Conservation (phyloP, 208 protist species). For the Leishmania martiniquensis region DNA sequence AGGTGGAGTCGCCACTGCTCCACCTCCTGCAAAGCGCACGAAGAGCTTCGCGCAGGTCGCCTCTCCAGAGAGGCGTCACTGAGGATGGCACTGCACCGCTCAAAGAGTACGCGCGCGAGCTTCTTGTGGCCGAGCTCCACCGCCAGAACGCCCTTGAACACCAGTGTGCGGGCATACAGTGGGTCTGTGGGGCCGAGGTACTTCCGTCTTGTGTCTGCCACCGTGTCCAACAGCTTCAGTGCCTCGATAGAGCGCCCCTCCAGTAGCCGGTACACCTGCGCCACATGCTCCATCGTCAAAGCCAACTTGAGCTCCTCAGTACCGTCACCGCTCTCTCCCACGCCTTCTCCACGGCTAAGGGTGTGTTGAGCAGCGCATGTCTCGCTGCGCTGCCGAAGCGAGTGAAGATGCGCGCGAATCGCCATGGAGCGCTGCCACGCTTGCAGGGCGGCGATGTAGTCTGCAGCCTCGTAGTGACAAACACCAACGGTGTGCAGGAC, state of each 20-base stretch:
- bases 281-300: slow-evolving; percentile 70
- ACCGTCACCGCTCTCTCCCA: background rate
- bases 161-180: slow-evolving; percentile 34
- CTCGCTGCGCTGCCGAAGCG: background rate
- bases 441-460: slow-evolving; percentile 26
- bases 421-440: slow-evolving; percentile 31
- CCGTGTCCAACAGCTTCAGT: slow-evolving; percentile 46
- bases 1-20: background rate
- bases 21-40: background rate
- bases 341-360: background rate
- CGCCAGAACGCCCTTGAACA: slow-evolving; percentile 37
- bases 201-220: slow-evolving; percentile 40
- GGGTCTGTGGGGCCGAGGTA: slow-evolving; percentile 52
- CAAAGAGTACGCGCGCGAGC: slow-evolving; percentile 18
- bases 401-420: slow-evolving; percentile 25
- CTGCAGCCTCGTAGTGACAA: slow-evolving; percentile 40
- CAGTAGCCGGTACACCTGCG: slow-evolving; percentile 49
- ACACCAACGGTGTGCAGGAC: slow-evolving; percentile 66
- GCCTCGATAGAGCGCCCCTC: slow-evolving; percentile 27
- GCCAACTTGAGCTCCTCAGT: slow-evolving; percentile 59
- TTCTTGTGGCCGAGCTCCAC: slow-evolving; percentile 38
- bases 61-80: background rate
- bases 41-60: background rate
- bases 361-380: background rate
- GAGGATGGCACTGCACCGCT: slow-evolving; percentile 5